A percentile compares a stretch with the other conserved stretches of the same genome.
Evolutionary conservation across 2,329 filamentous ascomycete genomes (phyloP).

Genomic region (Aspergillus luchuensis): DNA sequence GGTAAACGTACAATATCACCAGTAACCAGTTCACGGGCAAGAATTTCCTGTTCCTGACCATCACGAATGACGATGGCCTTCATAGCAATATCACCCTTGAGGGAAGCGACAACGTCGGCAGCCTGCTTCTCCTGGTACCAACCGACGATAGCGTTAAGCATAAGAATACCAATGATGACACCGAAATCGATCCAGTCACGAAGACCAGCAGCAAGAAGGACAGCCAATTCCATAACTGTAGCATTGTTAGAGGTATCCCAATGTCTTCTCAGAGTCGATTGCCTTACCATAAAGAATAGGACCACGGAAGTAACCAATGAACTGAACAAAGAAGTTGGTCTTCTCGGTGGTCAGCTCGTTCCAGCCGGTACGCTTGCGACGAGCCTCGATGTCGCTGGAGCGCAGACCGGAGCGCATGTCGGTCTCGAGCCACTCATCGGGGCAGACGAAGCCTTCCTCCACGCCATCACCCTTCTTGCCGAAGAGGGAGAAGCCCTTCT

Average conservation of each 20-base stretch:
- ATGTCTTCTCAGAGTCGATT: background rate
- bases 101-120: conserved; percentile 71
- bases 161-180: conserved; percentile 74
- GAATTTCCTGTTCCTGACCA: conserved; percentile 67
- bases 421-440: conserved; percentile 69
- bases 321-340: conserved; percentile 74
- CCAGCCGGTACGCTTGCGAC: conserved; percentile 67
- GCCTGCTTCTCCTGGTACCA: conserved; percentile 83
- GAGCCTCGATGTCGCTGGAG: conserved; percentile 60
- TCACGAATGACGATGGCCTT: conserved; percentile 69
- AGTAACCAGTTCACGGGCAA: conserved; percentile 71
- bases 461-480: conserved; percentile 29
- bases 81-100: conserved; percentile 80
- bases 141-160: conserved; percentile 74
- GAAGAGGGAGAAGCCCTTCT: conserved; percentile 62
- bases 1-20: conserved; percentile 67
- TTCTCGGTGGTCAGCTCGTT: conserved; percentile 75
- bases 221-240: conserved; percentile 71
- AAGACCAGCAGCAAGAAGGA: conserved; percentile 71
- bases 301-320: conserved; percentile 73
- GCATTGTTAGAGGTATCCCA: conserved; percentile 5
- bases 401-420: conserved; percentile 67
- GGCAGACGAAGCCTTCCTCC: conserved; percentile 50
- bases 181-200: conserved; percentile 76
- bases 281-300: conserved; percentile 74